A percentile compares a stretch with the other conserved stretches of the same genome.
Evolutionary conservation across 345 rosid species (phyloP).

Genomic region (Syzygium oleosum): DNA sequence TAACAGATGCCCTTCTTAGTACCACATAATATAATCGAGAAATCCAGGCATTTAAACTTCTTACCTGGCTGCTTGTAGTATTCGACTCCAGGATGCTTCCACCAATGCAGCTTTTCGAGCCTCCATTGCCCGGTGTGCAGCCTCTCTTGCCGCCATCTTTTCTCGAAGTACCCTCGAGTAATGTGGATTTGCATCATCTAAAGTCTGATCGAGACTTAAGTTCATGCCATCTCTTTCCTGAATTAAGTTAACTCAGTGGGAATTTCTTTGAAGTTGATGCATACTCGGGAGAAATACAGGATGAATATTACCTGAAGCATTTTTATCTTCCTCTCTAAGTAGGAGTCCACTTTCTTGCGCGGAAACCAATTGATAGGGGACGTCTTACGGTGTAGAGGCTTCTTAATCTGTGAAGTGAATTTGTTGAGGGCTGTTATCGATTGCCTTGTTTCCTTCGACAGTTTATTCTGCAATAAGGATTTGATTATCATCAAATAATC

Average conservation of each 20-base stretch:
- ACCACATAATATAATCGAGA: not conserved
- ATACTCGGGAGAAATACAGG: not conserved
- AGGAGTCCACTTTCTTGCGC: slow-evolving; percentile 70
- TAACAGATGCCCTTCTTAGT: not conserved
- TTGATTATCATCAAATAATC: not conserved
- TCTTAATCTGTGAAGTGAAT: slow-evolving; percentile 61
- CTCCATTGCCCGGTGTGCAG: slow-evolving; percentile 79
- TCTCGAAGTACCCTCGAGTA: slow-evolving; percentile 80
- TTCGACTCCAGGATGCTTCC: slow-evolving; percentile 93
- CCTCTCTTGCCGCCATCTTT: slow-evolving; percentile 87
- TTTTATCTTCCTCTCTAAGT: slow-evolving; percentile 74
- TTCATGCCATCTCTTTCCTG: slow-evolving; percentile 94
- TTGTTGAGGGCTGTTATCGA: slow-evolving; percentile 44
- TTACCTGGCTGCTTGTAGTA: slow-evolving; percentile 87
- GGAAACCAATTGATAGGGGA: slow-evolving; percentile 89
- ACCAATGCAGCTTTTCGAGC: slow-evolving; percentile 87
- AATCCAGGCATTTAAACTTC: not conserved
- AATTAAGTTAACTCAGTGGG: not conserved
- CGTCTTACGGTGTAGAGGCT: slow-evolving; percentile 68
- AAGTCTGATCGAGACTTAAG: slow-evolving; percentile 83
- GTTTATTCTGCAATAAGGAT: slow-evolving; percentile 38
- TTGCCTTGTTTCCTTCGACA: slow-evolving; percentile 46
- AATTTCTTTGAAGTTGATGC: not conserved
- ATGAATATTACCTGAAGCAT: slow-evolving; percentile 67
- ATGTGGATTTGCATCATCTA: slow-evolving; percentile 84